Evolutionary conservation across 176 grass and related monocot species (phyloP), one percentile per base, ranked within the genome.

Genomic region (Oryza meridionalis): DNA sequence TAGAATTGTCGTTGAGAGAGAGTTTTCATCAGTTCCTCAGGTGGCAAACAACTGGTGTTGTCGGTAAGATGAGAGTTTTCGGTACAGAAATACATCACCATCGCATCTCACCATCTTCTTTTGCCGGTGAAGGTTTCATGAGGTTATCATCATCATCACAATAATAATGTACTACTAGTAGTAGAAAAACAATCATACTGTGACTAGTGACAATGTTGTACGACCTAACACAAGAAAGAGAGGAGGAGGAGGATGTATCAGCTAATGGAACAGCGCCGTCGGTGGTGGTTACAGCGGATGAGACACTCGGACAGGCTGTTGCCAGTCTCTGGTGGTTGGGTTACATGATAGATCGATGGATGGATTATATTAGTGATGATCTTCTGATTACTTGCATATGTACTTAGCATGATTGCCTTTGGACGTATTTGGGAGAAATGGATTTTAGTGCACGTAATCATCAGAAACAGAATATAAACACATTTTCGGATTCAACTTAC

Each of bases 291-390:
- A 69, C 12, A 13, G 33, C n/a, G 62, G 62, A 83, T 74, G 75
- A 82, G 84, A 83, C 84, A 79, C 58, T 33, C 15, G 40, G 68
- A 74, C 53, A 83, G 79, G 45, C 79, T 82, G 79, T 65, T 49
- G 59, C 84, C 21, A 73, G 59, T 86, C 45, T 79, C 38, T 74
- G 84, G 68, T 90, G 17, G 88, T 50, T 86, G 69, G 75, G 37
- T 69, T 69, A n/a, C 16, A 70, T 62, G 75, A 35, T 69, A n/a
- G 38, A 70, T 62, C 25, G 29, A 73, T 69, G 46, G 65, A 43
- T 43, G 9, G 42, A 43, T 43, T 43, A 43, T 40, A 62, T 77
- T 85, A 49, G 17, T 35, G 50, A 66, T 85, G 67, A 72, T 85
- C 59, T 50, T 42, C 31, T 75, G 61, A 47, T 74, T 59, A 26